phyloP scores from a whole-genome alignment of 768 basidiomycete genomes.

The Leccinum arenicola region DNA sequence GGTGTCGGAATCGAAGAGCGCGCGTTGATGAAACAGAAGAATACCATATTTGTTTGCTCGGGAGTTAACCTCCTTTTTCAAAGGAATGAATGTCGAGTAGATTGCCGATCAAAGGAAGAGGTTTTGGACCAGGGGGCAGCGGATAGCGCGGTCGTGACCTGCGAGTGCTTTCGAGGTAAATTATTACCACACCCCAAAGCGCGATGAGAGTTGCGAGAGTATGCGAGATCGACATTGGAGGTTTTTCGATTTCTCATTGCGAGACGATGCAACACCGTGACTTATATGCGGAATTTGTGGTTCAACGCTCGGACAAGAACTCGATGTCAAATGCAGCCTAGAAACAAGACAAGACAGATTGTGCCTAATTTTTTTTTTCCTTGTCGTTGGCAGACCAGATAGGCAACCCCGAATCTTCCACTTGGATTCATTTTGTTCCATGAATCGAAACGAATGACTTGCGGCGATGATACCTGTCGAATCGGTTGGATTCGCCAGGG shows the following conservation, averaged over 20 bases:
- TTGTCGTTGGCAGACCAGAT: conserved; percentile 9
- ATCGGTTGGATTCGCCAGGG: too few relatives aligned
- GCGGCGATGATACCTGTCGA: too few relatives aligned
- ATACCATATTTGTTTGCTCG: conserved; percentile 40
- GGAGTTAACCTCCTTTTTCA: conserved; percentile 31
- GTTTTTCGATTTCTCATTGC: conserved; percentile 2
- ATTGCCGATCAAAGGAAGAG: conserved; percentile 53
- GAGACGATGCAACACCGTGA: neutral
- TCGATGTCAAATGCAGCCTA: neutral
- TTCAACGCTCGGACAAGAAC: neutral
- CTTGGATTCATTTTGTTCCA: conserved; percentile 4
- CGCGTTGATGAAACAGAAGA: neutral
- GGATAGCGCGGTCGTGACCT: conserved; percentile 27
- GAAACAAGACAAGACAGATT: conserved; percentile 3
- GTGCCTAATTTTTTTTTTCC: conserved; percentile 9
- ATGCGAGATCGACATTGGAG: conserved; percentile 16
- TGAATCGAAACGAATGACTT: neutral
- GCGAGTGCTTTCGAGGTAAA: conserved; percentile 17
- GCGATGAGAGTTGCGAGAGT: conserved; percentile 18
- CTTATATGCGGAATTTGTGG: conserved; percentile 18
- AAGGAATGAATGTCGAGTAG: conserved; percentile 41
- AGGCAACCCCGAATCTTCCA: neutral
- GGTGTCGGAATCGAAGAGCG: neutral
- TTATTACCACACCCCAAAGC: conserved; percentile 19
- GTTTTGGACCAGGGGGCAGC: conserved; percentile 54